phyloP scores from a whole-genome alignment of 257 asterid species.

The Linderniella brevidens region DNA sequence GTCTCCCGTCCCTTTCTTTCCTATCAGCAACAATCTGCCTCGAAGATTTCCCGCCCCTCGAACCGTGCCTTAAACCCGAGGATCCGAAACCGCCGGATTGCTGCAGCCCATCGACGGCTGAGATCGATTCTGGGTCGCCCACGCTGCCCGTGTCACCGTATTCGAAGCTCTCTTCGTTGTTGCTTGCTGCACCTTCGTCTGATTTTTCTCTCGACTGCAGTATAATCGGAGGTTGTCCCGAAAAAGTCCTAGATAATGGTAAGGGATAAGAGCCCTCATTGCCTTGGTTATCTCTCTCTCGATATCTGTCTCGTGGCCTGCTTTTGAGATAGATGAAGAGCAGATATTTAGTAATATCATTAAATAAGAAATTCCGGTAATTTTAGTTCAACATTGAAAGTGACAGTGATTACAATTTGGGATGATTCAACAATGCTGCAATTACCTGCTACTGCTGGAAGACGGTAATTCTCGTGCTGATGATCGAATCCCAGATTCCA shows the following conservation, averaged over 20 bases:
- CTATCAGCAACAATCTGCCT: constrained; percentile 76
- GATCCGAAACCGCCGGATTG: constrained; percentile 24
- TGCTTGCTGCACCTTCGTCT: constrained; percentile 70
- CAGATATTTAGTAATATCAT: not conserved
- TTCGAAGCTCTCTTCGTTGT: constrained; percentile 69
- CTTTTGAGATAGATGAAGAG: constrained; percentile 3
- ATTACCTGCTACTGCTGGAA: constrained; percentile 67
- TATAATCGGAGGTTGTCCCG: constrained; percentile 61
- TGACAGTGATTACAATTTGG: not conserved
- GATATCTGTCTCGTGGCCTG: constrained; percentile 64
- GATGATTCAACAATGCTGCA: not conserved
- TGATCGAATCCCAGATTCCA: constrained; percentile 70
- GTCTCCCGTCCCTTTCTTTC: constrained; percentile 77
- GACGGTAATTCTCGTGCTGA: constrained; percentile 70
- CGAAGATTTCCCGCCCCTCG: constrained; percentile 53
- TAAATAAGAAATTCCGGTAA: not conserved
- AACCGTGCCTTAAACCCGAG: constrained; percentile 45
- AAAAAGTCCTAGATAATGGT: constrained; percentile 46
- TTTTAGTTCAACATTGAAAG: not conserved
- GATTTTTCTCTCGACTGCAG: constrained; percentile 70
- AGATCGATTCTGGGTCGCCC: constrained; percentile 64
- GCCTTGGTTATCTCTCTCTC: constrained; percentile 74
- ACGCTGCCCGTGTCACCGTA: constrained; percentile 77
- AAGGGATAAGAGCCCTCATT: constrained; percentile 40
- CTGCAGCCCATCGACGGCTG: constrained; percentile 55